Conservation (phyloP, 129 eudicot species). For the Kitagawia praeruptora region DNA sequence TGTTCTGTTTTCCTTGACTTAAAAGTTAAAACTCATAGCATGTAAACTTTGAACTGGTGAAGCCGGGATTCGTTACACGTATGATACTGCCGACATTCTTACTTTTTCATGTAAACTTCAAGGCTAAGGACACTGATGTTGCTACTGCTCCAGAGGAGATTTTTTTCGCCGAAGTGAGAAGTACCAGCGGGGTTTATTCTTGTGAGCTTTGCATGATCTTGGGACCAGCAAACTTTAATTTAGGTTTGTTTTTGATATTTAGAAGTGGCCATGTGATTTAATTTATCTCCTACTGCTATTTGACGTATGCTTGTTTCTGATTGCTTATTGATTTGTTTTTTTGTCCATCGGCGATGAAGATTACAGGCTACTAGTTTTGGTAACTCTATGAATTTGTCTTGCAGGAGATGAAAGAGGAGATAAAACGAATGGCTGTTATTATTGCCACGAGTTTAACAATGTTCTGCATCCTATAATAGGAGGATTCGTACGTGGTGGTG, state of each 20-base stretch:
- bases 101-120: background rate
- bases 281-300: background rate
- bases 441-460: too few relatives aligned
- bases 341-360: too few relatives aligned
- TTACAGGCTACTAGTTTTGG: too few relatives aligned
- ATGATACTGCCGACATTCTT: background rate
- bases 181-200: background rate
- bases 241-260: background rate
- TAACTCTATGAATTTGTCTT: too few relatives aligned
- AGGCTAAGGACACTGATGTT: background rate
- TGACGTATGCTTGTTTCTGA: background rate
- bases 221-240: background rate
- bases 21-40: background rate
- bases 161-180: background rate
- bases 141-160: background rate
- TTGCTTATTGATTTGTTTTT: too few relatives aligned
- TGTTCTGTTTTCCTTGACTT: background rate
- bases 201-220: background rate
- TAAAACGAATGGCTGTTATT: too few relatives aligned
- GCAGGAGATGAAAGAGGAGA: too few relatives aligned
- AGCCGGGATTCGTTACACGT: background rate
- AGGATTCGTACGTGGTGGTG: too few relatives aligned
- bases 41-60: background rate
- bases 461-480: too few relatives aligned
- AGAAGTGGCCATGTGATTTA: background rate